These are phyloP conservation scores for Metschnikowia peoriensis DNA, from an alignment of 805 yeast species.

Conservation along the genomic window DNA sequence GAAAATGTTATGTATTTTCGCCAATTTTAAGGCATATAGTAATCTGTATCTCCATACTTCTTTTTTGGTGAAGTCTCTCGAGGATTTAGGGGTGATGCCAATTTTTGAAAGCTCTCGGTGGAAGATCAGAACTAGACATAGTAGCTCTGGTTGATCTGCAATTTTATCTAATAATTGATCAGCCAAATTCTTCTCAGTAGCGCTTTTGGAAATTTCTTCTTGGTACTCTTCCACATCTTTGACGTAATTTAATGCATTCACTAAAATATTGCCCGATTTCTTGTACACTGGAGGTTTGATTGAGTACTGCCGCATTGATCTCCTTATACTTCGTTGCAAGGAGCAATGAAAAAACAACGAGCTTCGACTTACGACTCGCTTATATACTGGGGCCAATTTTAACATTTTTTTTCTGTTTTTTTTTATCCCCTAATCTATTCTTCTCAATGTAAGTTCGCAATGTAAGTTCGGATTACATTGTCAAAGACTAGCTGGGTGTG, in stretches of 20 bases:
- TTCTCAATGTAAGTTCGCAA: not conserved
- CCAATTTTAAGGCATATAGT: conserved; percentile 24
- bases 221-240: conserved; percentile 29
- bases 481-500: not conserved
- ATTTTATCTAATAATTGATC: conserved; percentile 24
- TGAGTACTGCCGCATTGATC: conserved; percentile 6
- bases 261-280: conserved; percentile 8
- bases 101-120: conserved; percentile 29
- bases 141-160: conserved; percentile 27
- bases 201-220: conserved; percentile 17
- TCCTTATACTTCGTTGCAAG: not conserved
- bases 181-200: conserved; percentile 24
- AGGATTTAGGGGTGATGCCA: conserved; percentile 23
- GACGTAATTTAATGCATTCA: conserved; percentile 26
- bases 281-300: conserved; percentile 14
- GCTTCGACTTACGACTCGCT: too few relatives aligned
- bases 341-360: not conserved
- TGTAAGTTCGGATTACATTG: not conserved
- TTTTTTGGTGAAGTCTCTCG: conserved; percentile 8
- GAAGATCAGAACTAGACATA: conserved; percentile 30
- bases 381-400: not conserved
- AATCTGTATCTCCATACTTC: conserved; percentile 19
- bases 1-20: conserved; percentile 30
- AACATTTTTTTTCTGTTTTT: not conserved
- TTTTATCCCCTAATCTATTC: too few relatives aligned